Percentiles rank a stretch among this genome's conserved stretches.
These are phyloP conservation scores for Plasmodium billcollinsi DNA, from an alignment of 169 alveolate genomes.

Conservation along the genomic window DNA sequence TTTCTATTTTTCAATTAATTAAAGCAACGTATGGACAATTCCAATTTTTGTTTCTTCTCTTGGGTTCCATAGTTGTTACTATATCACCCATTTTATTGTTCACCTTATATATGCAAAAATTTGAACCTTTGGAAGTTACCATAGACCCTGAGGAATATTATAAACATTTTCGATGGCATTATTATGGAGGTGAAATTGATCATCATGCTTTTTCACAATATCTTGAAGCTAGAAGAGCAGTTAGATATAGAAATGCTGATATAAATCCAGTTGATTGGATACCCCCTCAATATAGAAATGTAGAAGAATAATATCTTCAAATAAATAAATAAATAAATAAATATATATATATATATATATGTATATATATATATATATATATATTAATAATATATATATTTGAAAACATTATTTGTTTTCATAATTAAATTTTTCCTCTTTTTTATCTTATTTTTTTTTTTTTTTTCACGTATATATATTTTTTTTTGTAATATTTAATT, in stretches of 20 bases:
- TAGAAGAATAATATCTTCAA: slow-evolving; percentile 40
- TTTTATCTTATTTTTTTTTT: neutral
- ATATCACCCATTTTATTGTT: slow-evolving; percentile 73
- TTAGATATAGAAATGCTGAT: slow-evolving; percentile 88
- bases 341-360: neutral
- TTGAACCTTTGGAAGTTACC: slow-evolving; percentile 85
- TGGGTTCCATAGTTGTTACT: slow-evolving; percentile 68
- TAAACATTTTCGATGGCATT: slow-evolving; percentile 88
- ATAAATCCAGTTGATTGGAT: slow-evolving; percentile 90
- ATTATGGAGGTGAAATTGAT: slow-evolving; percentile 87
- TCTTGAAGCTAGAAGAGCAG: slow-evolving; percentile 90
- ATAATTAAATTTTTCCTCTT: neutral
- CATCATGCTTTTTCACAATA: slow-evolving; percentile 91
- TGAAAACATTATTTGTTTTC: neutral
- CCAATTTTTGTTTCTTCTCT: slow-evolving; percentile 78
- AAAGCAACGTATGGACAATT: slow-evolving; percentile 80
- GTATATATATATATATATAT: neutral
- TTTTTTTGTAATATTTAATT: neutral
- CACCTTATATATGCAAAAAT: slow-evolving; percentile 79
- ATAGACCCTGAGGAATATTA: slow-evolving; percentile 85
- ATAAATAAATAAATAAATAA: too few relatives aligned
- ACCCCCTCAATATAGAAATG: slow-evolving; percentile 88
- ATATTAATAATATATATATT: neutral
- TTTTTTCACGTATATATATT: neutral
- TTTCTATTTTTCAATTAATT: slow-evolving; percentile 40